Evolutionary conservation across 441 rosid species (phyloP).

Genomic region (Capsella rubella): DNA sequence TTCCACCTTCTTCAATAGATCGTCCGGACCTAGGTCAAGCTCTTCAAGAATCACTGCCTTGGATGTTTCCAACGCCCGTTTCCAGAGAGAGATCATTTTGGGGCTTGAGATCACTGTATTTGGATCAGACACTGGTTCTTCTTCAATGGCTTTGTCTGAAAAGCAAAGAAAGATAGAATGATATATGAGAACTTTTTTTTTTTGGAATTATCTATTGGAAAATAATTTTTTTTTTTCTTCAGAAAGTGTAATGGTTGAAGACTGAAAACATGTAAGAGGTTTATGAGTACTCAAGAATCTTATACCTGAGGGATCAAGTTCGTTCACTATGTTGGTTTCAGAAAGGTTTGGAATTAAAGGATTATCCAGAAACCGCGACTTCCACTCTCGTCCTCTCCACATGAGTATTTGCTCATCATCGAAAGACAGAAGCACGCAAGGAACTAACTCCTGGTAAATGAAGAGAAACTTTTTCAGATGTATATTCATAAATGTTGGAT

Average conservation of each 20-base stretch:
- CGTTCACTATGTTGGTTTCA: slow-evolving; percentile 41
- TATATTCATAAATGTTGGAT: slow-evolving; percentile 7
- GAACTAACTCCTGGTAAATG: slow-evolving; percentile 78
- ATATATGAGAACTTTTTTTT: background rate
- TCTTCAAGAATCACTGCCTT: slow-evolving; percentile 71
- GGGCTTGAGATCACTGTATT: slow-evolving; percentile 62
- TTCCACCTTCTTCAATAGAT: slow-evolving; percentile 71
- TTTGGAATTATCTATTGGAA: background rate
- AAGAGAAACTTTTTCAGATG: slow-evolving; percentile 23
- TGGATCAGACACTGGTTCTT: slow-evolving; percentile 42
- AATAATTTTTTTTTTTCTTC: background rate
- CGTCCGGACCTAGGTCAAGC: slow-evolving; percentile 66
- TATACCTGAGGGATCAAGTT: slow-evolving; percentile 51
- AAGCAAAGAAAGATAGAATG: slow-evolving; percentile 15
- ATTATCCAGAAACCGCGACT: slow-evolving; percentile 58
- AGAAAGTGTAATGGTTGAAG: background rate
- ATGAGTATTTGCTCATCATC: slow-evolving; percentile 90
- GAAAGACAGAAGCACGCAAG: slow-evolving; percentile 87
- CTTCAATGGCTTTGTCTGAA: slow-evolving; percentile 27
- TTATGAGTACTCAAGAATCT: background rate
- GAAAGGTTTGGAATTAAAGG: slow-evolving; percentile 47
- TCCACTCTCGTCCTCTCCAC: slow-evolving; percentile 94
- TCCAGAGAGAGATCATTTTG: slow-evolving; percentile 80
- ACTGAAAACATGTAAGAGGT: background rate
- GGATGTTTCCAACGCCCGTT: slow-evolving; percentile 69